phyloP scores from a whole-genome alignment of 2,329 filamentous ascomycete genomes.

The Aureobasidium sp. region DNA sequence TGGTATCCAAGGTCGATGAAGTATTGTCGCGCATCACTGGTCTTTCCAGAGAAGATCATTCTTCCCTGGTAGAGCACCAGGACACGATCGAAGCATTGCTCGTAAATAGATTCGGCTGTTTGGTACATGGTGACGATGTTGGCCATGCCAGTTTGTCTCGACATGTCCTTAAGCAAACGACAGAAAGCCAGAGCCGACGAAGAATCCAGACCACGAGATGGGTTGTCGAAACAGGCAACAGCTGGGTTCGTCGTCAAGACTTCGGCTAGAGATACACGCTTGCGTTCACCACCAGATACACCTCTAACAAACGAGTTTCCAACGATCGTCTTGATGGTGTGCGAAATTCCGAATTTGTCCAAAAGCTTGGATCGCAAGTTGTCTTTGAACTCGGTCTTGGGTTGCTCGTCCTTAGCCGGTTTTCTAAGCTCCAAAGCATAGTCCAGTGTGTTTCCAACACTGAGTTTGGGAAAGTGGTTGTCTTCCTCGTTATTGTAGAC shows the following conservation, averaged over 20 bases:
- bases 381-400: conserved; percentile 47
- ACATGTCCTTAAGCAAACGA: conserved; percentile 44
- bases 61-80: conserved; percentile 69
- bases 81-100: conserved; percentile 66
- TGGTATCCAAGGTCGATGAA: conserved; percentile 63
- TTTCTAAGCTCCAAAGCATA: conserved; percentile 51
- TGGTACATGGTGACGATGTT: conserved; percentile 54
- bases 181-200: conserved; percentile 54
- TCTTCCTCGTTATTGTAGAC: conserved; percentile 43
- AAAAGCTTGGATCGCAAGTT: conserved; percentile 62
- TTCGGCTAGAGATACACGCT: conserved; percentile 56
- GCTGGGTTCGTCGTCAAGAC: conserved; percentile 37
- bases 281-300: conserved; percentile 53
- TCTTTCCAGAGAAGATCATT: conserved; percentile 65
- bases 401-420: conserved; percentile 53
- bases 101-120: conserved; percentile 45
- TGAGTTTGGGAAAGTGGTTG: conserved; percentile 51
- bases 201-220: conserved; percentile 47
- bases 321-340: conserved; percentile 50
- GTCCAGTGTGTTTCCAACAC: conserved; percentile 50
- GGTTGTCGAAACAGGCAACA: conserved; percentile 42
- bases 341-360: conserved; percentile 61
- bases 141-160: conserved; percentile 44
- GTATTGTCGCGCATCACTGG: conserved; percentile 55
- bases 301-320: conserved; percentile 55